phyloP scores from a whole-genome alignment of 257 asterid genomes.

The Prunella vulgaris region DNA sequence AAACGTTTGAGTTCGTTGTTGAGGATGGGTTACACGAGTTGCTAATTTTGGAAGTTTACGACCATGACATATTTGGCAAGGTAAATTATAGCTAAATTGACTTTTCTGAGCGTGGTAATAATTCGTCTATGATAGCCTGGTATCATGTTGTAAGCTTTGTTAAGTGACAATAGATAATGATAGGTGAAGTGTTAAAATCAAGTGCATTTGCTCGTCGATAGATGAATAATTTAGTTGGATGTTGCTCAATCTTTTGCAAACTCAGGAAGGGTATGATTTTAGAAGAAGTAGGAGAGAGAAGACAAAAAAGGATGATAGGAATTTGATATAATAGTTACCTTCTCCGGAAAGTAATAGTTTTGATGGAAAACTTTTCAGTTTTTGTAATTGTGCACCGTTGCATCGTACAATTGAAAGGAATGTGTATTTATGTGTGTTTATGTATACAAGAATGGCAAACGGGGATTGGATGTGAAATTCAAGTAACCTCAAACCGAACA shows the following conservation, averaged over 20 bases:
- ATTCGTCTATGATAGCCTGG: not conserved
- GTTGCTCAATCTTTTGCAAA: not conserved
- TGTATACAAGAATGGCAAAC: too few relatives aligned
- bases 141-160: not conserved
- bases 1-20: constrained; percentile 80
- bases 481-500: too few relatives aligned
- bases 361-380: too few relatives aligned
- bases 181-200: not conserved
- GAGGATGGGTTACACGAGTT: constrained; percentile 85
- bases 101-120: not conserved
- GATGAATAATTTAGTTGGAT: not conserved
- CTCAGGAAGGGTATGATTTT: not conserved
- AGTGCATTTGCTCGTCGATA: not conserved
- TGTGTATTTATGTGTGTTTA: too few relatives aligned
- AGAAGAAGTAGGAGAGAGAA: not conserved
- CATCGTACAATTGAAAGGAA: too few relatives aligned
- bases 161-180: not conserved
- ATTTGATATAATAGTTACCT: too few relatives aligned
- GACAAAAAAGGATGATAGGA: not conserved
- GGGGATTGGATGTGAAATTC: too few relatives aligned
- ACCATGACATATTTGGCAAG: constrained; percentile 81
- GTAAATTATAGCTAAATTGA: constrained; percentile 22
- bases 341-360: too few relatives aligned
- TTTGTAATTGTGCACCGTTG: too few relatives aligned
- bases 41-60: constrained; percentile 68